These are phyloP conservation scores for Clonostachys byssicola DNA, from an alignment of 2,329 filamentous ascomycete genomes.

Conservation along the genomic window DNA sequence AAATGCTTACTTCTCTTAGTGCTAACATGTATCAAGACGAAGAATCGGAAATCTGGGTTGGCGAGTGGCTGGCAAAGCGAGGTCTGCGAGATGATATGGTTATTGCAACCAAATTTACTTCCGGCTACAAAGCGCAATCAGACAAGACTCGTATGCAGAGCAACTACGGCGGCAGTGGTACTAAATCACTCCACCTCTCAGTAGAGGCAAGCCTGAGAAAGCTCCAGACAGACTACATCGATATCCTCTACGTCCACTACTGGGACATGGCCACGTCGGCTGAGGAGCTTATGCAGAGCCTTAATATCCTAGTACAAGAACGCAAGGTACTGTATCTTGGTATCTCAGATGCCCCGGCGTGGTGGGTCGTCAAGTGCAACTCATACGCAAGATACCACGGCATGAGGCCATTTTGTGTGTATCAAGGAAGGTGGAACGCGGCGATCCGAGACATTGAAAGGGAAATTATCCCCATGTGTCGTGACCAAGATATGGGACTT, in stretches of 20 bases:
- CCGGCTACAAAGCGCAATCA: constrained; percentile 21
- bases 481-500: constrained; percentile 31
- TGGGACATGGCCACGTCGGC: constrained; percentile 17
- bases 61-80: constrained; percentile 41
- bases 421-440: constrained; percentile 20
- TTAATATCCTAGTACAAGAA: constrained; percentile 13
- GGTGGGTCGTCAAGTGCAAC: constrained; percentile 19
- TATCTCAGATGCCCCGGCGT: constrained; percentile 20
- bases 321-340: constrained; percentile 22
- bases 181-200: constrained; percentile 28
- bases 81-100: constrained; percentile 41
- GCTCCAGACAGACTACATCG: constrained; percentile 26
- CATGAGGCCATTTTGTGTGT: constrained; percentile 16
- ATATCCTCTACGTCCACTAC: constrained; percentile 21
- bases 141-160: constrained; percentile 5
- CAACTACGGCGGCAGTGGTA: constrained; percentile 32
- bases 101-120: constrained; percentile 42
- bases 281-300: constrained; percentile 16
- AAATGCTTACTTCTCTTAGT: neutral
- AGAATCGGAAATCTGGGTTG: constrained; percentile 46
- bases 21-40: constrained; percentile 43
- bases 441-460: constrained; percentile 17
- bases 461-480: constrained; percentile 24
- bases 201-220: constrained; percentile 33
- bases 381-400: constrained; percentile 16